A percentile compares a stretch with the other conserved stretches of the same genome.
Evolutionary conservation across 2,329 filamentous ascomycete species (phyloP).

Genomic region (Cadophora sp.): DNA sequence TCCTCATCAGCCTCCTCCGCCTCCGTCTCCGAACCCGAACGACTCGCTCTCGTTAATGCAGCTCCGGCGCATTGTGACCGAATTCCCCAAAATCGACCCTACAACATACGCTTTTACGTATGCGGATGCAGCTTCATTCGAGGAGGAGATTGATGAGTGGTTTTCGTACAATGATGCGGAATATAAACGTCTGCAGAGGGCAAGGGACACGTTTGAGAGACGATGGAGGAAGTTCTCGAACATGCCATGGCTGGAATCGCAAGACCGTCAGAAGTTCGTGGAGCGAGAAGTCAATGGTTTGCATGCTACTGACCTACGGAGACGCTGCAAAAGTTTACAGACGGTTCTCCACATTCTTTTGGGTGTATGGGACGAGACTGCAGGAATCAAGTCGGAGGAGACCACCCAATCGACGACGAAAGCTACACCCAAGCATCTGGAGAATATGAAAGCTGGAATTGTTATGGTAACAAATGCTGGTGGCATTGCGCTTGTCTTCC

Average conservation of each 20-base stretch:
- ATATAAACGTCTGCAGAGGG: slow-evolving; percentile 76
- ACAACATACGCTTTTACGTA: slow-evolving; percentile 87
- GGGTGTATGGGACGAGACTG: slow-evolving; percentile 74
- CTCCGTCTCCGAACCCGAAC: slow-evolving; percentile 50
- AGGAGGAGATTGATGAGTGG: slow-evolving; percentile 96
- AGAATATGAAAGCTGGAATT: slow-evolving; percentile 63
- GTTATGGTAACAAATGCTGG: slow-evolving; percentile 57
- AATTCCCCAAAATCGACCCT: slow-evolving; percentile 73
- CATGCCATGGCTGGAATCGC: slow-evolving; percentile 70
- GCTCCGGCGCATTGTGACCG: slow-evolving; percentile 74
- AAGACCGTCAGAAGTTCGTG: slow-evolving; percentile 64
- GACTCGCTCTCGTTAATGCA: slow-evolving; percentile 81
- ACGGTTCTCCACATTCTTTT: slow-evolving; percentile 67
- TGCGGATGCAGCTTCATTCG: slow-evolving; percentile 73
- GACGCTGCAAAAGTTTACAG: slow-evolving; percentile 60
- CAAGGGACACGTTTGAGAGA: slow-evolving; percentile 78
- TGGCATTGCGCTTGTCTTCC: slow-evolving; percentile 39
- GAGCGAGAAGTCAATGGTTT: slow-evolving; percentile 55
- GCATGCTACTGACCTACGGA: slow-evolving; percentile 54
- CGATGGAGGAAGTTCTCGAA: slow-evolving; percentile 68
- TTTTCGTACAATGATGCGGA: slow-evolving; percentile 92
- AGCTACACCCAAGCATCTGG: slow-evolving; percentile 62
- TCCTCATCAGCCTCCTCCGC: slow-evolving; percentile 44
- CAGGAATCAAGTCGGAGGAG: slow-evolving; percentile 50
- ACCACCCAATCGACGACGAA: slow-evolving; percentile 47